Evolutionary conservation across 345 rosid genomes (phyloP).

Genomic region (Leavenworthia alabamica): DNA sequence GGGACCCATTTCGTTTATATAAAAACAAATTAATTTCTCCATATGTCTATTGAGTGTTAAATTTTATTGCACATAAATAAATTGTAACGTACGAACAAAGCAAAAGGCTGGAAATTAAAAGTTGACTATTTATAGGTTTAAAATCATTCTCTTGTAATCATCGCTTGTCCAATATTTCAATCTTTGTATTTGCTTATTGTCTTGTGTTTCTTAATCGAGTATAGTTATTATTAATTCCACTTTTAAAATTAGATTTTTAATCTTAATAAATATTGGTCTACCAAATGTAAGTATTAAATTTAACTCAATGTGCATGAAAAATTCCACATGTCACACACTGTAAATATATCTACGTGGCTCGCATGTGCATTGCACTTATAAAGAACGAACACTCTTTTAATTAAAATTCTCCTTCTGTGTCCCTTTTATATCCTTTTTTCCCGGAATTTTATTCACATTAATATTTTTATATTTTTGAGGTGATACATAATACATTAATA

Average conservation of each 20-base stretch:
- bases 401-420: background rate
- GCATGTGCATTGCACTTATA: constrained; percentile 30
- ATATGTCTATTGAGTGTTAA: background rate
- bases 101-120: constrained; percentile 22
- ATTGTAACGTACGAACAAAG: constrained; percentile 30
- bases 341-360: constrained; percentile 26
- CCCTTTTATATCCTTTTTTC: background rate
- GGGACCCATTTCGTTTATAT: constrained; percentile 30
- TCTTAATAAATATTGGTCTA: background rate
- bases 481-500: constrained; percentile 7
- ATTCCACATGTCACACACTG: constrained; percentile 23
- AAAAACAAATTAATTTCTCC: constrained; percentile 2
- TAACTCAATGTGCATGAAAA: constrained; percentile 26
- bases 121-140: constrained; percentile 18
- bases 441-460: constrained; percentile 7
- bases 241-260: background rate
- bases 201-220: constrained; percentile 17
- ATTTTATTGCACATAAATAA: background rate
- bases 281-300: background rate
- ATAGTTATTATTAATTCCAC: background rate
- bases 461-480: background rate
- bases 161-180: constrained; percentile 21
- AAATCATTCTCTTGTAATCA: constrained; percentile 33
- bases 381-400: constrained; percentile 3
- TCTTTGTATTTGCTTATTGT: constrained; percentile 11